Base-by-base conservation (phyloP, 208 protist genomes). In the Zelonia costaricensis region DNA sequence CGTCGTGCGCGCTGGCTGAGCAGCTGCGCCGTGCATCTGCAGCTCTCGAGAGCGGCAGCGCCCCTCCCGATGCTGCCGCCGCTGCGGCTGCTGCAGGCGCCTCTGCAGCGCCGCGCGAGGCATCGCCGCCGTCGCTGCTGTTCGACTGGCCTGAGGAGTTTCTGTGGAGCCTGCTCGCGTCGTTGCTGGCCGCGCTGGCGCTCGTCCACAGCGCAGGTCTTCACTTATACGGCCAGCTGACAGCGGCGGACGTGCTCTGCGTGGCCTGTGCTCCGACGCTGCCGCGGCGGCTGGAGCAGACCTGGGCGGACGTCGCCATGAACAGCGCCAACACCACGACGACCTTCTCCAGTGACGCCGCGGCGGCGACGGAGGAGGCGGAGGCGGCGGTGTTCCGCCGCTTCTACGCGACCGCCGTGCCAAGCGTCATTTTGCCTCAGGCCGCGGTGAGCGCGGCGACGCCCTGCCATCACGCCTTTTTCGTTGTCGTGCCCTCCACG, bases 131-230 rank as follows among this genome's bases (percentile, higher is more conserved):
- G 49, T 31, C 33, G 59, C 78, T 57, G 69, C 62, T 56, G 54
- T 53, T 72, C n/a, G 57, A 59, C 38, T 95, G 89, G 86, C 75
- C 72, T 9, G 86, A 95, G 56, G 86, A 91, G 47, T 43, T 91
- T 52, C 49, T 92, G 45, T 95, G 89, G 86, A 78, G 77, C 23
- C 59, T 95, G 49, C 54, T 95, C 15, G 65, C 68, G 30, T 74
- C 76, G 3, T 55, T 95, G 7, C 60, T 95, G 2, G 86, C 86
- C 7, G 75, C 52, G 22, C 58, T 92, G 4, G 84, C 83, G 4
- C 71, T 92, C 5, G 65, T 79, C 28, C 89, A 95, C 65, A 62
- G 62, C 4, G 59, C 65, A 12, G 86, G 86, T 0, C 69, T 89
- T 40, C 81, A 91, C 63, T 95, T 79, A 61, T 53, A 62, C 20